phyloP scores from a whole-genome alignment of 2,329 filamentous ascomycete genomes.

The Claviceps arundinis region DNA sequence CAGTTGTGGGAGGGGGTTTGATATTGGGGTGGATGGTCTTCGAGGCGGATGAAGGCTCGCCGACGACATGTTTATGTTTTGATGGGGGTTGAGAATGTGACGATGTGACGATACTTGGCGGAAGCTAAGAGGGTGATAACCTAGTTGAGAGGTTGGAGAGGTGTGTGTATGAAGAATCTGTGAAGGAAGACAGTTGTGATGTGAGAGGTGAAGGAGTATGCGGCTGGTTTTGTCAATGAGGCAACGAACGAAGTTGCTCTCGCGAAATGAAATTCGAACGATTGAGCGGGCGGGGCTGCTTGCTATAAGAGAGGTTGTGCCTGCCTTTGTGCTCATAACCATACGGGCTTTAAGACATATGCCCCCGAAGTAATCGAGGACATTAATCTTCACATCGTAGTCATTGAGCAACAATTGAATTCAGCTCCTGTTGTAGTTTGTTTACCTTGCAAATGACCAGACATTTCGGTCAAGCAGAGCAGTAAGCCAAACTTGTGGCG shows the following conservation, averaged over 20 bases:
- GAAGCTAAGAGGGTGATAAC: not conserved
- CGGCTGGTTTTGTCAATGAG: not conserved
- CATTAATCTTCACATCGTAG: too few species aligned
- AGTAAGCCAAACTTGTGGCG: conserved; percentile 1
- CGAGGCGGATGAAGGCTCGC: conserved; percentile 28
- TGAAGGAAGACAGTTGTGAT: not conserved
- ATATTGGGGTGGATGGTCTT: conserved; percentile 9
- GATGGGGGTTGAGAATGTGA: not conserved
- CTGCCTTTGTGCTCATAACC: too few species aligned
- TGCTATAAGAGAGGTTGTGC: too few species aligned
- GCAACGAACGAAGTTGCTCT: not conserved
- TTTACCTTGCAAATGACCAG: too few species aligned
- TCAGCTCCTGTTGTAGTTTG: too few species aligned
- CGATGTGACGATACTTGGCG: not conserved
- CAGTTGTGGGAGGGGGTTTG: conserved; percentile 58
- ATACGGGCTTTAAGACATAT: too few species aligned
- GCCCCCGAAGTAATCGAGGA: too few species aligned
- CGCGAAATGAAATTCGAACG: not conserved
- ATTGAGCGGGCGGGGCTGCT: not conserved
- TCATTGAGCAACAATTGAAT: not conserved
- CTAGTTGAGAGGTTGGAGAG: not conserved
- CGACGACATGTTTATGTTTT: conserved; percentile 19
- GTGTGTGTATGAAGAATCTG: not conserved
- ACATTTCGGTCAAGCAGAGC: too few species aligned
- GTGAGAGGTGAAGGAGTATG: not conserved